Percentiles rank a stretch among this genome's conserved stretches.
Evolutionary conservation across 2,329 filamentous ascomycete species (phyloP).

Genomic region (Chaetothyriales sp.): DNA sequence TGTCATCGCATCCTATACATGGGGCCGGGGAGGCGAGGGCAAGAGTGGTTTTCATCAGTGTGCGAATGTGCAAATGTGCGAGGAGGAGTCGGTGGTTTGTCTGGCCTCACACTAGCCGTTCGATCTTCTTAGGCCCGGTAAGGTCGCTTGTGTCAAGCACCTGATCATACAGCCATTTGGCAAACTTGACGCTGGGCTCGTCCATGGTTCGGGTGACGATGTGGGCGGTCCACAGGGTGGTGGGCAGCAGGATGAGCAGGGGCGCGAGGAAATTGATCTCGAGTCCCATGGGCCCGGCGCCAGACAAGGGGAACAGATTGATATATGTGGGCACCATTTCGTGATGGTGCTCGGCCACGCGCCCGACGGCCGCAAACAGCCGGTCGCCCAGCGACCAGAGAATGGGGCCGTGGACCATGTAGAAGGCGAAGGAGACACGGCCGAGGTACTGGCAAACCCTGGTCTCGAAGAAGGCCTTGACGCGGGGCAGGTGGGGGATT

Average conservation of each 20-base stretch:
- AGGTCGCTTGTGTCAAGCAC: not conserved
- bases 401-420: constrained; percentile 33
- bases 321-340: constrained; percentile 41
- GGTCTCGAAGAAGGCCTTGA: constrained; percentile 42
- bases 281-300: constrained; percentile 41
- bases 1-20: not conserved
- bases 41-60: not conserved
- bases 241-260: constrained; percentile 43
- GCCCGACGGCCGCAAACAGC: constrained; percentile 46
- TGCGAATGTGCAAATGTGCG: not conserved
- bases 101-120: not conserved
- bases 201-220: constrained; percentile 41
- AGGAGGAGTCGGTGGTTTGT: too few species aligned
- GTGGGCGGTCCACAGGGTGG: constrained; percentile 44
- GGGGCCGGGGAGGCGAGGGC: not conserved
- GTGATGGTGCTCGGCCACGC: constrained; percentile 33
- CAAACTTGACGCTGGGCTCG: constrained; percentile 43
- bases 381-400: constrained; percentile 43
- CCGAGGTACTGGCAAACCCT: constrained; percentile 35
- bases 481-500: constrained; percentile 40
- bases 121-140: not conserved
- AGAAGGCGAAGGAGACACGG: constrained; percentile 33
- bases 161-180: constrained; percentile 31
- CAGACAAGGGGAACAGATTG: constrained; percentile 39
- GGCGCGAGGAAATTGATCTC: constrained; percentile 44